Evolutionary conservation across 2,329 filamentous ascomycete genomes (phyloP), one percentile per base, ranked within the genome.

Genomic region (Aspergillus novofumigatus): DNA sequence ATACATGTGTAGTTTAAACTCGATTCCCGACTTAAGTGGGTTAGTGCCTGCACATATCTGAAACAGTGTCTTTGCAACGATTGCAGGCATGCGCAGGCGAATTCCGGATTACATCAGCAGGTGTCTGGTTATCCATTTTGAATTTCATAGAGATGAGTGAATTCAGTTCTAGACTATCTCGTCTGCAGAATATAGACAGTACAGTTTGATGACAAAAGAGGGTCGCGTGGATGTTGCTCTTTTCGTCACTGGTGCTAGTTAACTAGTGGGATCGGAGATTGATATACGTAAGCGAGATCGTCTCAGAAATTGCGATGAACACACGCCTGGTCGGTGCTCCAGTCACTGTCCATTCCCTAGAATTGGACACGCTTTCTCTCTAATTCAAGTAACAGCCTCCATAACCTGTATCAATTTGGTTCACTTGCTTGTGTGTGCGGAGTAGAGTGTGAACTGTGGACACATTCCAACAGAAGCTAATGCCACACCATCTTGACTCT

Each of bases 221-320:
- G 10, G 20, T 23, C 28, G 54, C 56, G 60, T 62, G 54, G 59
- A 61, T 53, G 52, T 61, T 62, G 51, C 60, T 61, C 35, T 51
- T 59, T 62, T 60, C 52, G 58, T 57, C 56, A 49, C 42, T n/a
- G 3, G 28, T 29, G 28, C 28, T 6, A 5, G 32, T n/a, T n/a
- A n/a, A n/a, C 4, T 56, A 57, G 56, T 50, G 57, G 58, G 58
- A 62, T 58, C 59, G 59, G 44, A 45, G 51, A 44, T 35, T 29
- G 53, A 59, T 50, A 56, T 57, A 59, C 56, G 60, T 62, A 62
- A 62, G 59, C 54, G 20, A 45, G 42, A 45, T 45, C 42, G 42
- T 47, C 44, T 25, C 21, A 47, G 44, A 47, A 25, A 47, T 47
- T 47, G 44, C 44, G 21, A 23, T 23, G 44, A 47, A 47, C 21